Base-by-base conservation (phyloP, 495 filamentous ascomycete species). In the Neurospora sp. region DNA sequence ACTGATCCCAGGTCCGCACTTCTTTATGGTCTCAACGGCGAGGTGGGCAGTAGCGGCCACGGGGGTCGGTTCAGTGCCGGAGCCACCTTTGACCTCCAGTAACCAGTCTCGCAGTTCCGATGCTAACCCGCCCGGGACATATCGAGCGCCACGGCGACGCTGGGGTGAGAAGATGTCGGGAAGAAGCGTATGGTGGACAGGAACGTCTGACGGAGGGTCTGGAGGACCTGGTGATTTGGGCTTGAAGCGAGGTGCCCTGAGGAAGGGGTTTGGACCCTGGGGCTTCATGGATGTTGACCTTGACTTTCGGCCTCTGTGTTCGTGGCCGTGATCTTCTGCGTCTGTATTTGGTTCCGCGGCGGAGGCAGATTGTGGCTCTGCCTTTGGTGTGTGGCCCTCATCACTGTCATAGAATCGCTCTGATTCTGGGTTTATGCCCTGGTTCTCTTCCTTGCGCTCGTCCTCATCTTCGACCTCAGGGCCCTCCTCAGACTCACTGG, bases 91-190 rank as follows among this genome's bases (percentile, higher is more conserved):
- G 40, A 82, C 77, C 40, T 83, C 82, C 10, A 84, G 80, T 40
- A 86, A 80, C 85, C 84, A 86, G 69, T 83, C 79, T 18, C 83
- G 80, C 4, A 86, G 73, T 71, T 83, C 80, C 4, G 82, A 77
- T 3, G 85, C 85, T 11, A 86, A 76, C 0, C 85, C 85, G 9
- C 82, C 81, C 0, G 80, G 70, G 18, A 84, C 48, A 71, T 86
- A 86, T 27, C 37, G 40, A 46, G 71, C 73, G 39, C 74, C 77
- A 20, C 78, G 78, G 11, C 77, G 76, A 5, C 82, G 78, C 39
- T 78, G 81, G 3, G 84, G 84, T 5, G 84, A 86, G 73, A 86
- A 85, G 59, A 78, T 78, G 22, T 84, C 83, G 1, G 80, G 76
- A 5, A 77, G 74, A 39, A 73, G 68, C 10, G 68, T n/a, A 16